Evolutionary conservation across 2,329 filamentous ascomycete species (phyloP), one percentile per base, ranked within the genome.

Genomic region (Hypoxylon rubiginosum): DNA sequence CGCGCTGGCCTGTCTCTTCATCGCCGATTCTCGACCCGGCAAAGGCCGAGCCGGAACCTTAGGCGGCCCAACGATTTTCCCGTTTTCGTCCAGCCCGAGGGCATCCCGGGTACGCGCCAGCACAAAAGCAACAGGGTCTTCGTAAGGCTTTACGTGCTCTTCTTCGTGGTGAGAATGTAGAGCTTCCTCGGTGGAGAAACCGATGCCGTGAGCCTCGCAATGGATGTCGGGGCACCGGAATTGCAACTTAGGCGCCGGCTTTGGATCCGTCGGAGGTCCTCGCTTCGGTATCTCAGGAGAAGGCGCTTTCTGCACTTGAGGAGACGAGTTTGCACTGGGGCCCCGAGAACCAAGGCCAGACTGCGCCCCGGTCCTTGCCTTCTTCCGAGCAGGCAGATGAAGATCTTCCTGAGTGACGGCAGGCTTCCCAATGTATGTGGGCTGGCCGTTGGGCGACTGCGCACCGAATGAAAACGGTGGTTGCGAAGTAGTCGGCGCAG

Each of bases 361-460:
- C 32, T 81, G 79, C 36, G 76, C 72, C 15, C 77, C 80, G 1
- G 82, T 82, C 79, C 86, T 90, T 39, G 79, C 74, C 79, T 85
- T 88, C 77, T 90, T 89, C 13, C 82, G 79, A 4, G 84, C 79
- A 4, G 88, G 88, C 21, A 89, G 78, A 55, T 86, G 83, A 39
- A 90, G 79, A 56, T 86, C 85, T 0, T 83, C 82, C 58, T 81
- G 80, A 36, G 87, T 86, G 32, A 89, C 77, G 54, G 83, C 80
- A 1, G 83, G 80, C 74, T 82, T 85, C 74, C 78, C 81, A 49
- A 85, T 83, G 67, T 88, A 89, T 6, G 80, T 82, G 1, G 88
- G 88, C 61, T 86, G 84, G 11, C 87, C 88, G 67, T 88, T 85
- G 32, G 88, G 88, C 5, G 88, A 89, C 8, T 82, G 79, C 17